Percentiles rank a stretch among this genome's conserved stretches.
Evolutionary conservation across 176 grass and related monocot genomes (phyloP).

Genomic region (Bromus sterilis): DNA sequence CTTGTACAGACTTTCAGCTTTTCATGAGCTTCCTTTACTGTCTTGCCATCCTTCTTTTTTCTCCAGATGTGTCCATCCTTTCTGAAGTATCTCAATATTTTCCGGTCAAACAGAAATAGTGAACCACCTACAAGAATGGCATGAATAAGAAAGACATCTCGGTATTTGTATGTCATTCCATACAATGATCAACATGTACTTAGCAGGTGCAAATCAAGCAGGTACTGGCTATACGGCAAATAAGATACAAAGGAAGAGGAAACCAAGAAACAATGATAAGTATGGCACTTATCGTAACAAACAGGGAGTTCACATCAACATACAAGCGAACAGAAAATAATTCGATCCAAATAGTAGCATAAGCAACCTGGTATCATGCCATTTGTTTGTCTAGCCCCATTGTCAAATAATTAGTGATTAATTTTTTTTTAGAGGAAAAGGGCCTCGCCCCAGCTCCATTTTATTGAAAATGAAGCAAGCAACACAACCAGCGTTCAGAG

Average conservation of each 20-base stretch:
- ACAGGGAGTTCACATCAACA: not conserved
- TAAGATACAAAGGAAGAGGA: not conserved
- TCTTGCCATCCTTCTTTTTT: constrained; percentile 87
- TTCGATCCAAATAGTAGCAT: not conserved
- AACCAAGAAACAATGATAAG: not conserved
- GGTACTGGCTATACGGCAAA: not conserved
- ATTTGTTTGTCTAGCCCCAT: not conserved
- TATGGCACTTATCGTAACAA: not conserved
- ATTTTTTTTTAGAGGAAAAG: too few relatives aligned
- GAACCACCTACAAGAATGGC: constrained; percentile 54
- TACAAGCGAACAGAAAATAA: not conserved
- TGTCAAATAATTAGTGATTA: constrained; percentile 16
- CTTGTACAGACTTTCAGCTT: constrained; percentile 57
- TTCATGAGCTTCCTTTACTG: constrained; percentile 89
- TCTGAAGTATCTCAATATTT: constrained; percentile 90
- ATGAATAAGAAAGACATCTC: not conserved
- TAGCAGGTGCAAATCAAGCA: not conserved
- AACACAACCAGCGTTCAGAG: too few relatives aligned
- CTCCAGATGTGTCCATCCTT: constrained; percentile 89
- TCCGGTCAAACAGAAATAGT: constrained; percentile 77
- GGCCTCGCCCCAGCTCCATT: too few relatives aligned
- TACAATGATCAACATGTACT: not conserved
- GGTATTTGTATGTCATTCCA: not conserved
- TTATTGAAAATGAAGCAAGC: too few relatives aligned
- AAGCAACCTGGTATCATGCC: not conserved